Evolutionary conservation across 2,329 filamentous ascomycete genomes (phyloP), one percentile per base, ranked within the genome.

Genomic region (Bipolaris zeicola): DNA sequence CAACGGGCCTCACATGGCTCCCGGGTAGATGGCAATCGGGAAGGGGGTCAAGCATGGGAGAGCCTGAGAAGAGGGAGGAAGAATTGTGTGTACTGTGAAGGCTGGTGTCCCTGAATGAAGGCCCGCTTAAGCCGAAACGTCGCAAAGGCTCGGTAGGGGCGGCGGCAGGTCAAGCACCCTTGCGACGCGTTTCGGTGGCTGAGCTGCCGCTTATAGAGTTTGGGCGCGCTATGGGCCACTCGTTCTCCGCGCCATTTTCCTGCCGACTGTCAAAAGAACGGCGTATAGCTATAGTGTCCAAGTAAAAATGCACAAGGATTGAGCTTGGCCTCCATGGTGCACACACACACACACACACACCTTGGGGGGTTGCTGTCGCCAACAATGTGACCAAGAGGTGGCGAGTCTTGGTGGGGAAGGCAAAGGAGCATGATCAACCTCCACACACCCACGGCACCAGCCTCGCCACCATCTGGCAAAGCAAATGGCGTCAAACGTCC

Each of bases 171-270:
- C 54, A 45, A 56, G 43, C 28, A 56, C 49, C 54, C 54, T 43
- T 52, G 54, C 54, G 31, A 53, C 54, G 54, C 54, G 54, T 52
- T 48, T 49, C 43, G 49, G 54, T 57, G 54, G 54, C 54, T 57
- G 49, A 52, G 54, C 33, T 42, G 14, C 49, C 43, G 43, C 54
- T 55, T 45, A 36, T 42, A 33, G 48, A 31, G 47, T 45, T 45
- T 44, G 46, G 28, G 44, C 42, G 2, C 13, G 3, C 16, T 8
- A 7, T 34, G 22, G 41, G 49, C 49, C 44, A 10, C 49, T 47
- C 6, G 4, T 52, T 53, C 43, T 43, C 54, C 50, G 49, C 49
- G 31, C 26, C 41, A 33, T 13, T 18, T 31, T 44, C 24, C 42
- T 14, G 42, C 26, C 3, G 26, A 11, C 16, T 6, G 20, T 38